Percentiles rank a stretch among this genome's conserved stretches.
These are phyloP conservation scores for Podospora sp. DNA, from an alignment of 495 filamentous ascomycete genomes.

Conservation along the genomic window DNA sequence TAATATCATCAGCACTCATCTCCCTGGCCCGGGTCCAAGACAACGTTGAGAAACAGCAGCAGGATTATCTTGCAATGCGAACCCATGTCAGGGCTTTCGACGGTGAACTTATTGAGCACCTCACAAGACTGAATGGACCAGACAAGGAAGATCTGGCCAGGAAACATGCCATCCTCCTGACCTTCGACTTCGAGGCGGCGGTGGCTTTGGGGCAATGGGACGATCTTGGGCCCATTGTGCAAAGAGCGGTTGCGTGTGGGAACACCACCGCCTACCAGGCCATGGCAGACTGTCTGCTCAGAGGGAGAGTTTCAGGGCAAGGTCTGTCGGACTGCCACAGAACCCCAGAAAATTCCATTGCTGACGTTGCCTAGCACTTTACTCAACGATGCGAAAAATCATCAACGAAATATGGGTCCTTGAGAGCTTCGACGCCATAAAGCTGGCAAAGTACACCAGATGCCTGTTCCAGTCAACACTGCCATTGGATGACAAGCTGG, in stretches of 20 bases:
- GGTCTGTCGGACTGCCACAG: constrained; percentile 29
- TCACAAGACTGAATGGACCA: constrained; percentile 45
- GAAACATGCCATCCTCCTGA: constrained; percentile 65
- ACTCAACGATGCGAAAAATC: constrained; percentile 59
- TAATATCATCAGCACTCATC: constrained; percentile 60
- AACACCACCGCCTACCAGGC: constrained; percentile 46
- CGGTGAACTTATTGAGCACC: constrained; percentile 39
- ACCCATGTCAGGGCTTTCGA: constrained; percentile 60
- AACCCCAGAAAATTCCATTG: not conserved
- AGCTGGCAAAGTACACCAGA: constrained; percentile 70
- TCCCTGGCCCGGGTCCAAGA: constrained; percentile 67
- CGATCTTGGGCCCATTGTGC: constrained; percentile 61
- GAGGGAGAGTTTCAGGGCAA: constrained; percentile 54
- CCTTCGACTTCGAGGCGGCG: constrained; percentile 78
- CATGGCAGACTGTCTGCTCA: constrained; percentile 64
- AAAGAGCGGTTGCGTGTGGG: constrained; percentile 48
- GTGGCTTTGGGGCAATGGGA: constrained; percentile 68
- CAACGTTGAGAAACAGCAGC: constrained; percentile 57
- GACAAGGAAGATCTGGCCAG: constrained; percentile 54
- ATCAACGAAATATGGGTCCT: constrained; percentile 64
- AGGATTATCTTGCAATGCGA: constrained; percentile 62
- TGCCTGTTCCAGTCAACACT: constrained; percentile 70
- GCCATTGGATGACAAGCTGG: constrained; percentile 43
- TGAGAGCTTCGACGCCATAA: constrained; percentile 52
- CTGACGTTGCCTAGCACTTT: constrained; percentile 40